Evolutionary conservation across 768 basidiomycete species (phyloP).

Genomic region (Mycena floridula): DNA sequence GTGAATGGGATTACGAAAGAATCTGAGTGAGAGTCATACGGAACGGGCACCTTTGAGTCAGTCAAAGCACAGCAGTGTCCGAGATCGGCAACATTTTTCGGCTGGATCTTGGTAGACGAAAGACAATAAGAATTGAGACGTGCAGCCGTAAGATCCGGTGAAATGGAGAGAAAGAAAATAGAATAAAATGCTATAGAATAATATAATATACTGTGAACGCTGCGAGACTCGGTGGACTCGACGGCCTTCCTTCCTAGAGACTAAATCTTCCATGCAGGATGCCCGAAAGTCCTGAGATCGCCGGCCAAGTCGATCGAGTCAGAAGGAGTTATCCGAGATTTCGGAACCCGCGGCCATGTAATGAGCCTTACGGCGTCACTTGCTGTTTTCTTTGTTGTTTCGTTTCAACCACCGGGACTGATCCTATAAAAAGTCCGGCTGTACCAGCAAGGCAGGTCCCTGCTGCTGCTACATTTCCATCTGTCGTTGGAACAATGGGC

Average conservation of each 20-base stretch:
- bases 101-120: neutral
- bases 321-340: neutral
- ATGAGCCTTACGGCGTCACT: neutral
- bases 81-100: neutral
- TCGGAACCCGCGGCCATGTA: neutral
- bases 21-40: neutral
- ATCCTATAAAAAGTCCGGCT: neutral
- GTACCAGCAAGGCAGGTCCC: neutral
- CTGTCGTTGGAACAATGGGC: neutral
- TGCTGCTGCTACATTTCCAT: too few species aligned
- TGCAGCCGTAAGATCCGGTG: neutral
- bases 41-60: too few species aligned
- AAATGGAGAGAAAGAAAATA: neutral
- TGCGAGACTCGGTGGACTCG: too few species aligned
- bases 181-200: neutral
- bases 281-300: too few species aligned
- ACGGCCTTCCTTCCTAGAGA: too few species aligned
- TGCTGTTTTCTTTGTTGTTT: neutral
- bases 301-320: too few species aligned
- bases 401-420: neutral
- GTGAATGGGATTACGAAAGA: neutral
- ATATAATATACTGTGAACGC: too few species aligned
- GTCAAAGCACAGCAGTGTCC: neutral
- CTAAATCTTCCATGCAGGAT: too few species aligned
- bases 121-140: neutral